Evolutionary conservation across 169 alveolate genomes (phyloP), one percentile per base, ranked within the genome.

Genomic region (Plasmodium berghei): DNA sequence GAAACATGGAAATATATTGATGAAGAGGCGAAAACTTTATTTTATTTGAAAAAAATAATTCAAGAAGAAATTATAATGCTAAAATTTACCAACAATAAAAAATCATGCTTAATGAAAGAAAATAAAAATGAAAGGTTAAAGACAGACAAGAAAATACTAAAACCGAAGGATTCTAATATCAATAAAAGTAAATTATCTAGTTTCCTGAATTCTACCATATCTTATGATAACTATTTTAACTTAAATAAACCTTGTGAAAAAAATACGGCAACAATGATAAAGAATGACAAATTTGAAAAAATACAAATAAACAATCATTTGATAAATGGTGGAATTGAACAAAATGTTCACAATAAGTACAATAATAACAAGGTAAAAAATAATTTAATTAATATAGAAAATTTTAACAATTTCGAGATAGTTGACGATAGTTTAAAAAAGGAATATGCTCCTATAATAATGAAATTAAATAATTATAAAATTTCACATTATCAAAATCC

Each of bases 1-100:
- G 73, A 42, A 75, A 75, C 46, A 75, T 75, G 87, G 87, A 73
- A 58, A 22, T 62, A 62, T 24, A 73, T 73, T 28, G 40, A 73
- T 73, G 75, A 75, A 52, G 73, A 63, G 10, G 62, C 48, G 45
- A 20, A 63, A 9, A 69, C 63, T 42, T 26, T 63, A 5, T 75
- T 75, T 63, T 67, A 63, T 55, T 75, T 75, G 49, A 75, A 75
- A 42, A 75, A 63, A 69, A 12, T 62, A 46, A 75, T 75, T 62
- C 88, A 62, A 26, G 52, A 75, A 22, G 74, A 75, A 75, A 75
- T 75, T 66, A 28, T 69, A 71, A 71, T 71, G 67, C 14, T 12
- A 67, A 46, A 61, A 73, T 54, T 8, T 58, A 34, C 14, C 3
- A 63, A 22, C 22, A 73, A 4, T 18, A 48, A 75, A 16, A 18